Base-by-base conservation (phyloP, 768 basidiomycete genomes). In the Tricholoma hemisulphureum region DNA sequence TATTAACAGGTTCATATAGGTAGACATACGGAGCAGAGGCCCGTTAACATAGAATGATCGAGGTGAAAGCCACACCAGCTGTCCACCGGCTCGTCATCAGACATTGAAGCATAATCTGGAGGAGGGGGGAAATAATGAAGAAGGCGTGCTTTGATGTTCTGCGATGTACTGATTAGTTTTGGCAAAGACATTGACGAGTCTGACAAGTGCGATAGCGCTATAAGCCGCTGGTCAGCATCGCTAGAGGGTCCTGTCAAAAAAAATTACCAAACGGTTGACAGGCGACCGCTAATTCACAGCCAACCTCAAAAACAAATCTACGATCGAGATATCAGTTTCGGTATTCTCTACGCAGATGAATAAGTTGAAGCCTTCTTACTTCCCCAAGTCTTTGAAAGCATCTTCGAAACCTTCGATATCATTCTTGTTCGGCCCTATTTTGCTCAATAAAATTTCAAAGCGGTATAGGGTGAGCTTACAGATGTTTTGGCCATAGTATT, bases 41-140 rank as follows among this genome's bases (percentile, higher is more conserved):
- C 97, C 2, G 97, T 99, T 55, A 99, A 73, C 35, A 93, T 71
- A 7, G 88, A 89, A 66, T 98, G 94, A 68, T 99, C 97, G 20
- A 94, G 77, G 71, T 98, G 96, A 65, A 94, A 94, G 16, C 96
- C 96, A 74, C 96, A 98, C 85, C 93, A 95, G 62, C 86, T 91
- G 62, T 97, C 93, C 26, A 93, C 74, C 2, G 86, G 77, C 49
- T 86, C 87, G 60, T 88, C 83, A 32, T 86, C 82, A 4, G 67
- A 58, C 0, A 76, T 72, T 5, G 65, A 61, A 18, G 69, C 61
- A 18, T 61, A 64, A 46, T 73, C 79, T 2, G 80, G 69, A 24
- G 80, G 67, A 9, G 87, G 85, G 14, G 96, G 91, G 66, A 95
- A 99, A 72, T 99, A 99, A 68, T 99, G 96, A n/a, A 99, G 77